Conservation (phyloP, 2,329 filamentous ascomycete species). For the Aureobasidium sp. region DNA sequence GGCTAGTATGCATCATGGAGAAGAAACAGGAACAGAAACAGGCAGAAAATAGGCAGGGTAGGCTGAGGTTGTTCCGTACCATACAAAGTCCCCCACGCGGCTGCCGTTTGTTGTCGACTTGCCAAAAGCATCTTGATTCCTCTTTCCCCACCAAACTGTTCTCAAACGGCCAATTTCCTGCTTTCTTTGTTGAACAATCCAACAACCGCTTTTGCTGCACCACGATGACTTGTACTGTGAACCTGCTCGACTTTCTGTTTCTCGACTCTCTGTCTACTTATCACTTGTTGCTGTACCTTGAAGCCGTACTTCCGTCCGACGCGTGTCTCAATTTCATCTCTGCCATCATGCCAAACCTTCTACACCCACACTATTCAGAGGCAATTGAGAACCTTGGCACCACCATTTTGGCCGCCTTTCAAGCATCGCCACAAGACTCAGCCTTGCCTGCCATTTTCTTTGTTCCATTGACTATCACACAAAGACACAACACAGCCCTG, state of each 20-base stretch:
- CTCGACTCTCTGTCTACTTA: neutral
- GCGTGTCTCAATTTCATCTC: slow-evolving; percentile 4
- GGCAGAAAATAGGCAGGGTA: neutral
- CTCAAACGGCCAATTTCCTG: slow-evolving; percentile 11
- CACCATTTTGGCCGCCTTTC: neutral
- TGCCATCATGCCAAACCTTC: slow-evolving; percentile 1
- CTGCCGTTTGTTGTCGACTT: neutral
- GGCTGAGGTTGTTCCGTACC: neutral
- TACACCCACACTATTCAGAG: neutral
- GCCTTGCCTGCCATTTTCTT: neutral
- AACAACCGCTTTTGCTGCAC: neutral
- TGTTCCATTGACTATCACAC: neutral
- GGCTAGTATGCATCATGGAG: neutral
- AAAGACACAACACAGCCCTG: neutral
- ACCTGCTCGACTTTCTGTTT: neutral
- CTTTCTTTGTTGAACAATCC: slow-evolving; percentile 7
- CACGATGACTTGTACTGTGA: neutral
- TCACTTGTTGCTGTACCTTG: neutral
- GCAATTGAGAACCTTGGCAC: neutral
- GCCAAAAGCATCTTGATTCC: slow-evolving; percentile 5
- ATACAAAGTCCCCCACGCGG: neutral
- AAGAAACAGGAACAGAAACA: neutral
- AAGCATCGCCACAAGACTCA: slow-evolving; percentile 6
- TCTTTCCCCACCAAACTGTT: neutral
- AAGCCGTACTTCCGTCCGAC: slow-evolving; percentile 3